Evolutionary conservation across 2,329 filamentous ascomycete genomes (phyloP), one percentile per base, ranked within the genome.

Genomic region (Cercospora sp.): DNA sequence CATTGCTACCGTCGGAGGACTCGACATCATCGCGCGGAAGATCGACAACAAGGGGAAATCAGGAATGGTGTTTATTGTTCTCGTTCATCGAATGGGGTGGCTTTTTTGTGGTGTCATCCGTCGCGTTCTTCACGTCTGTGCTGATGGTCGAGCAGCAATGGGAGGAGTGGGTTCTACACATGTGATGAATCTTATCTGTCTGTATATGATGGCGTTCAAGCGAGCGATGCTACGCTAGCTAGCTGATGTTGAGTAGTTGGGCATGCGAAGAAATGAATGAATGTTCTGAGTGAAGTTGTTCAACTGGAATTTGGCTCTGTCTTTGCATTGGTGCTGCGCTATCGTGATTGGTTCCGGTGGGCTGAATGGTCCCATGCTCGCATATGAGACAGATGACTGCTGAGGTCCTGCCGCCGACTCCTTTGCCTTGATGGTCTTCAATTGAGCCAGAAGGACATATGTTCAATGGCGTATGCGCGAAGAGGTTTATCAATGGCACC

Each of bases 191-290:
- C 5, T 40, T 40, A 40, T 42, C 36, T 42, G 36, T 42, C 48
- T 53, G 48, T 53, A 53, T 53, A 53, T 53, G 48, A 53, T 53
- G 48, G 48, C 48, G 48, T 55, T 55, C 48, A 55, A 55, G 48
- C 48, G 48, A 55, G 48, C 48, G 48, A 28, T 55, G 20, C 48
- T 26, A 53, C 48, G 20, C 48, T 53, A 53, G 48, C 48, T 53
- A 23, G 48, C 12, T 53, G 48, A 53, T 53, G 48, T 28, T 53
- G 45, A 23, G 9, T 48, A 23, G n/a, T 18, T 23, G 18, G 45
- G 40, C 9, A 23, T 12, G 45, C 45, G 12, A 12, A 51, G 48
- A 53, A 53, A 53, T n/a, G 48, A 53, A 23, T 18, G 18, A 16
- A 53, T 28, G 9, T 42, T 40, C 20, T 42, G 36, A 42, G 36